phyloP scores from a whole-genome alignment of 257 asterid genomes.

The Misopates orontium region DNA sequence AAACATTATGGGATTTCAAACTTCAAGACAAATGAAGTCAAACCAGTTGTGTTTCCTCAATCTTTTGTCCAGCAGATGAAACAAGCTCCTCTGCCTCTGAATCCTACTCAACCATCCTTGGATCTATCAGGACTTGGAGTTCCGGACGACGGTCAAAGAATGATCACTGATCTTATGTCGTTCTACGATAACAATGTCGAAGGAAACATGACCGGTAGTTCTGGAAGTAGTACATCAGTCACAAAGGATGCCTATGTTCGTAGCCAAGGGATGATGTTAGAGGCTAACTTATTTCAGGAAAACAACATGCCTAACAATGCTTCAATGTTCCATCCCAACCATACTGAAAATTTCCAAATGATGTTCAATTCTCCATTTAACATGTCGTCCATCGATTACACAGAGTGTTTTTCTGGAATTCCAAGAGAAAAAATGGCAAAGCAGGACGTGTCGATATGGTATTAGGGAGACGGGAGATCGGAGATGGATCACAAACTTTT shows the following conservation, averaged over 20 bases:
- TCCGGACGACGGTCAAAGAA: slow-evolving; percentile 67
- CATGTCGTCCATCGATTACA: slow-evolving; percentile 39
- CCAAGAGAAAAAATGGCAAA: slow-evolving; percentile 41
- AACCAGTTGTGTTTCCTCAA: slow-evolving; percentile 53
- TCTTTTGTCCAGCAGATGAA: slow-evolving; percentile 45
- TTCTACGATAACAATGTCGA: slow-evolving; percentile 45
- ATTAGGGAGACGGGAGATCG: slow-evolving; percentile 30
- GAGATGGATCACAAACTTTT: too few relatives aligned
- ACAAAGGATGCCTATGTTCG: slow-evolving; percentile 39
- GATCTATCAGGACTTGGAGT: slow-evolving; percentile 52
- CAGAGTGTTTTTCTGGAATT: slow-evolving; percentile 31
- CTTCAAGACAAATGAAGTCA: slow-evolving; percentile 51
- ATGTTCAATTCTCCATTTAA: slow-evolving; percentile 68
- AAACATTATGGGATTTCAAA: slow-evolving; percentile 44
- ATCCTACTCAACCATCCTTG: slow-evolving; percentile 30
- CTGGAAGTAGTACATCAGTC: slow-evolving; percentile 17
- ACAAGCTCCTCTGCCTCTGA: slow-evolving; percentile 23
- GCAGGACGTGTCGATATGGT: slow-evolving; percentile 62
- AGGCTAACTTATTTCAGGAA: slow-evolving; percentile 43
- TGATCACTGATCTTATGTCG: slow-evolving; percentile 59
- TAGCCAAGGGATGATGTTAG: slow-evolving; percentile 40
- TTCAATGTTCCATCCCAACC: slow-evolving; percentile 34
- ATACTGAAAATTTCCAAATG: slow-evolving; percentile 51
- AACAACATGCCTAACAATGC: slow-evolving; percentile 33
- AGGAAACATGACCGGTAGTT: slow-evolving; percentile 31